Base-by-base conservation (phyloP, 2,329 filamentous ascomycete genomes). In the Chaetomium sp. region DNA sequence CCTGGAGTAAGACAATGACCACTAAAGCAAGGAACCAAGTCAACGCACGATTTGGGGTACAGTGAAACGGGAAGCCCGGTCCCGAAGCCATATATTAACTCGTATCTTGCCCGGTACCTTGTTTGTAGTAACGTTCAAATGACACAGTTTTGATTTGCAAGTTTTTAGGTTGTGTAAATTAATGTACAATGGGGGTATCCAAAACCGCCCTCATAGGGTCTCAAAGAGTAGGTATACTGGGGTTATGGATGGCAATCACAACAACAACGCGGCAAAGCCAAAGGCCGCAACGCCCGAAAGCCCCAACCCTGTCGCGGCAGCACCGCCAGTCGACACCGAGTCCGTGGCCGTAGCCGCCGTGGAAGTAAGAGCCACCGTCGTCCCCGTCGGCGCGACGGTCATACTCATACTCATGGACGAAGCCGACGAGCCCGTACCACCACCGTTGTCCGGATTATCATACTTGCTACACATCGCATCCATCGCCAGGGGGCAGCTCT, bases 1-100 rank as follows among this genome's bases (percentile, higher is more conserved):
- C 68, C 52, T 76, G 71, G 8, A 79, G 69, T 6, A 76, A 62
- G 12, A 66, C 60, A 48, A 73, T 67, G 1, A 79, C 67, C 35
- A 76, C 70, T 6, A 70, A 67, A 0, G n/a, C 71, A 67, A 11
- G 71, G 72, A 33, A 78, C 66, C 33, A 66, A 67, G 5, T 66
- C 61, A n/a, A 69, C 70, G 19, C 65, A 62, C 27, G 76, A 69
- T 53, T 66, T 66, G n/a, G 75, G 71, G 34, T 74, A 70, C 1
- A 27, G 19, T 27, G 3, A 27, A 27, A 27, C 19, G 76, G 76
- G 52, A 78, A 75, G 1, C 66, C 67, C 40, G 32, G 19, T 27
- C 19, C 19, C 19, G 19, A 27, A 27, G 19, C 19, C 19, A 27
- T 27, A 27, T 27, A 27, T 27, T 27, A 27, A 27, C 19, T 27